These are phyloP conservation scores for Collybia sordida DNA, from an alignment of 768 basidiomycete species.

Conservation along the genomic window DNA sequence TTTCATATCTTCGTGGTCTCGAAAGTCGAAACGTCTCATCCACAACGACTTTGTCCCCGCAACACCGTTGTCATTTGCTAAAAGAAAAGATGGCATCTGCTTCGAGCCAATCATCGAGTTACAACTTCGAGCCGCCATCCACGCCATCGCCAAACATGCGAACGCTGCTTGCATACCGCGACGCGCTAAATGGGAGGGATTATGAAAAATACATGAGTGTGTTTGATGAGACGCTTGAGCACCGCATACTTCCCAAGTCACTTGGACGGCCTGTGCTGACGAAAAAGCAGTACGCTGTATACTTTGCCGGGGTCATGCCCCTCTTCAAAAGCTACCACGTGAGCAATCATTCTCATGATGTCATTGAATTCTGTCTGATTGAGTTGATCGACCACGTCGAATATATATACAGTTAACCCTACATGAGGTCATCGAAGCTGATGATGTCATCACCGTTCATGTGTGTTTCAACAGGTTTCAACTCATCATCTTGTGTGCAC, in stretches of 20 bases:
- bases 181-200: conserved; percentile 30
- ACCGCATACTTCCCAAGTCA: conserved; percentile 33
- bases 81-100: conserved; percentile 12
- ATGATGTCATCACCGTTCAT: conserved; percentile 28
- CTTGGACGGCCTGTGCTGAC: conserved; percentile 33
- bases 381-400: neutral
- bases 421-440: conserved; percentile 31
- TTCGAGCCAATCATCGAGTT: conserved; percentile 23
- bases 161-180: conserved; percentile 30
- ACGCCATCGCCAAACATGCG: conserved; percentile 31
- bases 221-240: conserved; percentile 32
- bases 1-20: no score
- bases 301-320: conserved; percentile 24
- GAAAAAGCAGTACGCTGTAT: conserved; percentile 31
- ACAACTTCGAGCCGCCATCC: conserved; percentile 23
- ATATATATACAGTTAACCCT: conserved; percentile 20
- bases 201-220: conserved; percentile 23
- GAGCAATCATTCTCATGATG: conserved; percentile 8
- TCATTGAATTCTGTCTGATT: no score
- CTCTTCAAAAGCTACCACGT: conserved; percentile 29
- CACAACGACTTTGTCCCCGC: neutral
- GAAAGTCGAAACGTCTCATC: no score
- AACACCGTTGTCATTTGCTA: neutral
- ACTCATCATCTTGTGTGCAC: neutral
- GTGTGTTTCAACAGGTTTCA: conserved; percentile 17